A percentile compares a stretch with the other conserved stretches of the same genome.
phyloP scores from a whole-genome alignment of 2,329 filamentous ascomycete genomes.

The Beauveria australis region DNA sequence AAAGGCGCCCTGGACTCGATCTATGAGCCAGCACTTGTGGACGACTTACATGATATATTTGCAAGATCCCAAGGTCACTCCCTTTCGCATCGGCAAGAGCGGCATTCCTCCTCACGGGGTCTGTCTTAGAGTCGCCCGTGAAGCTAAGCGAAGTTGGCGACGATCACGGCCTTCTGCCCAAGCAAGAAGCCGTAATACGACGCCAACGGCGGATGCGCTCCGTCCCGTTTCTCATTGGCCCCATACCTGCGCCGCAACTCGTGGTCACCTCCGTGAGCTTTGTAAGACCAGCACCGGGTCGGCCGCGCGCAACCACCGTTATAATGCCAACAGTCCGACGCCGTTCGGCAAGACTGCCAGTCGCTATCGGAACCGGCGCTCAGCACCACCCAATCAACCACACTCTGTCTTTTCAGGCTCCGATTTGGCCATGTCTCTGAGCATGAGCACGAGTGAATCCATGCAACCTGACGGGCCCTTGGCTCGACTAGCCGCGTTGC shows the following conservation, averaged over 20 bases:
- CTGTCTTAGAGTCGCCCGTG: conserved; percentile 55
- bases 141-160: conserved; percentile 60
- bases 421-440: conserved; percentile 56
- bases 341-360: conserved; percentile 45
- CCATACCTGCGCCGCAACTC: conserved; percentile 54
- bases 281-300: conserved; percentile 47
- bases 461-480: conserved; percentile 57
- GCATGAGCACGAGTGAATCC: conserved; percentile 53
- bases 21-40: conserved; percentile 60
- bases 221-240: conserved; percentile 53
- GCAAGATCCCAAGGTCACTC: conserved; percentile 59
- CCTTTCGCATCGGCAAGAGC: conserved; percentile 55
- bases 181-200: conserved; percentile 40
- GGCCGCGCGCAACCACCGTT: conserved; percentile 34
- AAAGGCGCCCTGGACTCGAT: conserved; percentile 54
- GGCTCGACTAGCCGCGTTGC: conserved; percentile 43
- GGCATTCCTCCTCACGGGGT: conserved; percentile 58
- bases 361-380: conserved; percentile 41
- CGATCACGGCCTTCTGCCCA: conserved; percentile 38
- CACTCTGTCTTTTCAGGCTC: conserved; percentile 47
- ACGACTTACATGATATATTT: conserved; percentile 56
- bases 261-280: conserved; percentile 53
- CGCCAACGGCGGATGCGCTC: conserved; percentile 41
- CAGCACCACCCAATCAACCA: conserved; percentile 30
- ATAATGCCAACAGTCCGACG: conserved; percentile 45